A percentile compares a stretch with the other conserved stretches of the same genome.
Evolutionary conservation across 140 eudicot species (phyloP).

Genomic region (Erigeron philadelphicus): DNA sequence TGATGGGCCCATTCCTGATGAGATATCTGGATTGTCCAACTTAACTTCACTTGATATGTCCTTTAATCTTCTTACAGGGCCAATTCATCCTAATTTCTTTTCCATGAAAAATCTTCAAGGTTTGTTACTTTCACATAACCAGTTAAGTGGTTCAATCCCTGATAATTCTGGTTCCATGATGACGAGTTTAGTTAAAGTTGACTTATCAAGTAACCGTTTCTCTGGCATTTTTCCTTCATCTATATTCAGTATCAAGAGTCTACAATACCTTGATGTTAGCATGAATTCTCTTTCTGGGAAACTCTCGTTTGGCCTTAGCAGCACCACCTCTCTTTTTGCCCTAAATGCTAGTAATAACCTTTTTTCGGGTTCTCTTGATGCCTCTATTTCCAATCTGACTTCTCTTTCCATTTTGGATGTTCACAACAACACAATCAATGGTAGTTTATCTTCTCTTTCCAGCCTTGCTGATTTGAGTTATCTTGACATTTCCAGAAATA

Average conservation of each 20-base stretch:
- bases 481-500: constrained; percentile 71
- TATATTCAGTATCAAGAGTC: constrained; percentile 45
- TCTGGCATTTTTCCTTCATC: constrained; percentile 61
- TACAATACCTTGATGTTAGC: constrained; percentile 66
- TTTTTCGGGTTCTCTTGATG: constrained; percentile 51
- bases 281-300: constrained; percentile 59
- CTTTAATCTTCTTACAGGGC: constrained; percentile 50
- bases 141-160: constrained; percentile 55
- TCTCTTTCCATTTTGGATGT: constrained; percentile 70
- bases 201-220: constrained; percentile 55
- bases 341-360: constrained; percentile 74
- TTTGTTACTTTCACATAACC: constrained; percentile 61
- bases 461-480: constrained; percentile 62
- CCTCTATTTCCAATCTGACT: constrained; percentile 56
- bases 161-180: constrained; percentile 40
- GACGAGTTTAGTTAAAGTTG: constrained; percentile 67
- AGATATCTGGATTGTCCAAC: constrained; percentile 52
- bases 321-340: constrained; percentile 52
- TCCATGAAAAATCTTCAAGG: constrained; percentile 79
- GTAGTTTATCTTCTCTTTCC: constrained; percentile 52
- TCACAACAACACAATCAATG: constrained; percentile 69
- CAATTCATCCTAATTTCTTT: constrained; percentile 42
- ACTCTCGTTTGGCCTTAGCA: constrained; percentile 32
- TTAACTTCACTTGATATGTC: constrained; percentile 74
- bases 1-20: constrained; percentile 65